Conservation (phyloP, 176 grass and related monocot genomes). For the Musa schizocarpa region DNA sequence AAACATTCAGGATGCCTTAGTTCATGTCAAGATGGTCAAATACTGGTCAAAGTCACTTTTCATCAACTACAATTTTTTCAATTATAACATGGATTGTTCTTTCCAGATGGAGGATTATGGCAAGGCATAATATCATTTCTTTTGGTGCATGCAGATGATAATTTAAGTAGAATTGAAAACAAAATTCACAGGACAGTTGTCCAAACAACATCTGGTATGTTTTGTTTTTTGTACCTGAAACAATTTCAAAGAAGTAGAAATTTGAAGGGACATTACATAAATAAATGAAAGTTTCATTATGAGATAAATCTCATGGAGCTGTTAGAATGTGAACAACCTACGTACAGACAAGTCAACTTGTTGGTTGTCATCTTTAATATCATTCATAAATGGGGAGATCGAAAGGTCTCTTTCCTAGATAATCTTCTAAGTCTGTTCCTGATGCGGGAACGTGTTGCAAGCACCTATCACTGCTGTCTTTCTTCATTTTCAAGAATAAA, state of each 20-base stretch:
- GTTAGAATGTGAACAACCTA: background rate
- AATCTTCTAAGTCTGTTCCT: background rate
- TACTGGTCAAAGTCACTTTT: no score
- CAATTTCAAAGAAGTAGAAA: background rate
- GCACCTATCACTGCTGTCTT: conserved; percentile 38
- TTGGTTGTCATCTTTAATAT: background rate
- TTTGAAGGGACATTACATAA: background rate
- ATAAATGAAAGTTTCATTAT: background rate
- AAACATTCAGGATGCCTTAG: no score
- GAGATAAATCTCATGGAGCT: background rate
- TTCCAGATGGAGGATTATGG: no score
- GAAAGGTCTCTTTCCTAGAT: conserved; percentile 24
- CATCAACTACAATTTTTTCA: no score
- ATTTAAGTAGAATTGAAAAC: no score
- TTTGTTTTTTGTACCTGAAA: background rate
- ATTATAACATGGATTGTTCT: no score
- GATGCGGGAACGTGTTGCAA: conserved; percentile 28
- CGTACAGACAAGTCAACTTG: background rate
- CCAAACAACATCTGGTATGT: background rate
- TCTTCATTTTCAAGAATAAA: conserved; percentile 73
- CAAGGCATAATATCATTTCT: no score
- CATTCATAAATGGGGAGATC: conserved; percentile 94
- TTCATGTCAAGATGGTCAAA: no score
- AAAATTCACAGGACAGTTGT: background rate
- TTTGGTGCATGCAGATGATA: no score